Evolutionary conservation across 768 basidiomycete genomes (phyloP).

Genomic region (Boletus sp.): DNA sequence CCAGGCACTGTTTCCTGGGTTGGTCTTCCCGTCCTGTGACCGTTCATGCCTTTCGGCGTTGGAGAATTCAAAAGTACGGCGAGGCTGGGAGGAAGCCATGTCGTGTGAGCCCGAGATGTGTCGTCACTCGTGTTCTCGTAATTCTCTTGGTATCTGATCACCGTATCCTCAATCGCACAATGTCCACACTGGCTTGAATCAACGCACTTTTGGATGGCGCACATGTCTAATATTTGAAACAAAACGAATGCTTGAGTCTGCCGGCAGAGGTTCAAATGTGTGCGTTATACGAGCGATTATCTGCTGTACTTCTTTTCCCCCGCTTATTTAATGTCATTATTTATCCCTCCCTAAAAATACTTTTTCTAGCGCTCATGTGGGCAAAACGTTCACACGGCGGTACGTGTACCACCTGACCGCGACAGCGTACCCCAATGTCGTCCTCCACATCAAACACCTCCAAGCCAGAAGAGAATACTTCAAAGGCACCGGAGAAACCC

Average conservation of each 20-base stretch:
- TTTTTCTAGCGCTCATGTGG: neutral
- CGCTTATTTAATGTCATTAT: too few species aligned
- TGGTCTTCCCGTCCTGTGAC: too few species aligned
- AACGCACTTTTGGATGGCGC: neutral
- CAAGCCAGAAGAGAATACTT: constrained; percentile 35
- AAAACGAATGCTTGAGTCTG: neutral
- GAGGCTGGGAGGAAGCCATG: too few species aligned
- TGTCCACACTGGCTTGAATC: neutral
- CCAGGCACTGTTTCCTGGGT: neutral
- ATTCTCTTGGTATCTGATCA: too few species aligned
- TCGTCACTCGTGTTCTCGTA: too few species aligned
- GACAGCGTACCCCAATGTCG: constrained; percentile 30
- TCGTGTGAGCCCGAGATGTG: too few species aligned
- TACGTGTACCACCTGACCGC: constrained; percentile 9
- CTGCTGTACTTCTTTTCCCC: too few species aligned
- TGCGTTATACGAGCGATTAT: too few species aligned
- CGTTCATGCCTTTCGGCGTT: too few species aligned
- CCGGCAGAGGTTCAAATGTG: neutral
- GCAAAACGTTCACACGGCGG: constrained; percentile 22
- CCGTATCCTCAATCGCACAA: neutral
- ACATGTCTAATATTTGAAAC: neutral
- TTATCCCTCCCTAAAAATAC: too few species aligned
- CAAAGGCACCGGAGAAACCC: constrained; percentile 35
- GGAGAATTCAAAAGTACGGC: too few species aligned
- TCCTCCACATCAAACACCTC: constrained; percentile 46